Evolutionary conservation across 208 protist genomes (phyloP).

Genomic region (Angomonas ambiguus): DNA sequence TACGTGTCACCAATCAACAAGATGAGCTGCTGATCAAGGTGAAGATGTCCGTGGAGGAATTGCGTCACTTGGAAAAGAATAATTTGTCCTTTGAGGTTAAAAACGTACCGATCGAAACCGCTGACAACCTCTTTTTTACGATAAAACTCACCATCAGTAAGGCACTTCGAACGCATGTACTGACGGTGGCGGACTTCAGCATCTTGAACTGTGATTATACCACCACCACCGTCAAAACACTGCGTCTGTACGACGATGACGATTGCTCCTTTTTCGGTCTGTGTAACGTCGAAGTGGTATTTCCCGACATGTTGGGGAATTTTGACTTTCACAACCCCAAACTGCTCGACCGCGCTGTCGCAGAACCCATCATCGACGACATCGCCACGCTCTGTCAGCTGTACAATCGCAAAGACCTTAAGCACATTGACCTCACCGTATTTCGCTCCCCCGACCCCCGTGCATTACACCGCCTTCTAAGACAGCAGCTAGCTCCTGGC

Average conservation of each 20-base stretch:
- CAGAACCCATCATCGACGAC: slow-evolving; percentile 63
- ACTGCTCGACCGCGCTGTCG: not conserved
- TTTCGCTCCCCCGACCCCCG: slow-evolving; percentile 34
- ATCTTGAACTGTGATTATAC: slow-evolving; percentile 31
- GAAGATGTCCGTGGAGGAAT: slow-evolving; percentile 7
- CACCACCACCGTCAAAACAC: slow-evolving; percentile 29
- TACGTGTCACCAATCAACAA: slow-evolving; percentile 28
- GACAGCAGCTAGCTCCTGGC: slow-evolving; percentile 56
- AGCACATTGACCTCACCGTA: slow-evolving; percentile 43
- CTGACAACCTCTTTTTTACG: slow-evolving; percentile 24
- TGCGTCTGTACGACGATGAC: slow-evolving; percentile 56
- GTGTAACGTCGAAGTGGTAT: slow-evolving; percentile 30
- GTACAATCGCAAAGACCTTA: slow-evolving; percentile 66
- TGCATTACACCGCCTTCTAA: slow-evolving; percentile 37
- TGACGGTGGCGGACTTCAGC: slow-evolving; percentile 71
- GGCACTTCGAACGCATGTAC: slow-evolving; percentile 17
- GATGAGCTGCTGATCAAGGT: slow-evolving; percentile 23
- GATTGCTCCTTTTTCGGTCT: slow-evolving; percentile 46
- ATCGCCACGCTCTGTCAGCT: slow-evolving; percentile 50
- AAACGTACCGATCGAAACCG: not conserved
- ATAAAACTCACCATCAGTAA: slow-evolving; percentile 45
- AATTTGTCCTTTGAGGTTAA: not conserved
- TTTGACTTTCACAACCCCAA: not conserved
- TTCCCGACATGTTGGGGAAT: not conserved
- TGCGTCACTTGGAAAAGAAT: not conserved